Conservation (phyloP, 768 basidiomycete genomes). For the Dendrothele bispora region DNA sequence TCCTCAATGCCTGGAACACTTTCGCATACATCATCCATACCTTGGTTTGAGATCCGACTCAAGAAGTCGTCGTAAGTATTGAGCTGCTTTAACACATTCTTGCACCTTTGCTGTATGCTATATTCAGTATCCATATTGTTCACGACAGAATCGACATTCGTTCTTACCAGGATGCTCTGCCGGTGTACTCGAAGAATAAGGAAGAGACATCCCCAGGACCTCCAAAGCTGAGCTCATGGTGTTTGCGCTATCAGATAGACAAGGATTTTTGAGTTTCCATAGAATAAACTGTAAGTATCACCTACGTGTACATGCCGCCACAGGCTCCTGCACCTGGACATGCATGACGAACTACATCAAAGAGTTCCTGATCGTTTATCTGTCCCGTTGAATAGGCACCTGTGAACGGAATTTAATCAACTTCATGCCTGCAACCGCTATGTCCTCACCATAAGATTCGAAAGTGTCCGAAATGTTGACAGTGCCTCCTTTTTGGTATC, state of each 20-base stretch:
- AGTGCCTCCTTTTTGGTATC: constrained; percentile 73
- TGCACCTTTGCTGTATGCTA: constrained; percentile 66
- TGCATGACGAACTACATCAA: constrained; percentile 83
- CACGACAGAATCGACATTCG: not conserved
- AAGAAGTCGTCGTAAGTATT: constrained; percentile 72
- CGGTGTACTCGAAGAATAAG: constrained; percentile 81
- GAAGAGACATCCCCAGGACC: constrained; percentile 82
- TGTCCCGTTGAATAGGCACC: constrained; percentile 76
- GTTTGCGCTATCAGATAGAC: constrained; percentile 54
- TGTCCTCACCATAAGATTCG: constrained; percentile 69
- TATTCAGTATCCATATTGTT: not conserved
- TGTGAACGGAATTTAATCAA: constrained; percentile 24
- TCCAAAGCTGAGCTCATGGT: constrained; percentile 85
- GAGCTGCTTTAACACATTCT: constrained; percentile 78
- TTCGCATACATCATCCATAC: constrained; percentile 27
- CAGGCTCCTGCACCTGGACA: constrained; percentile 86
- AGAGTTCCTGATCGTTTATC: constrained; percentile 76
- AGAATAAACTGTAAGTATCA: constrained; percentile 7
- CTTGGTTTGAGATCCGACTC: constrained; percentile 82
- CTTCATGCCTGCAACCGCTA: not conserved
- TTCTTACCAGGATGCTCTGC: constrained; percentile 65
- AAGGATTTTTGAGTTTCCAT: not conserved
- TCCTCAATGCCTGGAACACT: not conserved
- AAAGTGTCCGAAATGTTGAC: constrained; percentile 86
- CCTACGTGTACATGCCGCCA: constrained; percentile 85